Evolutionary conservation across 306 rosid species (phyloP).

Genomic region (Hippophae tibetana): DNA sequence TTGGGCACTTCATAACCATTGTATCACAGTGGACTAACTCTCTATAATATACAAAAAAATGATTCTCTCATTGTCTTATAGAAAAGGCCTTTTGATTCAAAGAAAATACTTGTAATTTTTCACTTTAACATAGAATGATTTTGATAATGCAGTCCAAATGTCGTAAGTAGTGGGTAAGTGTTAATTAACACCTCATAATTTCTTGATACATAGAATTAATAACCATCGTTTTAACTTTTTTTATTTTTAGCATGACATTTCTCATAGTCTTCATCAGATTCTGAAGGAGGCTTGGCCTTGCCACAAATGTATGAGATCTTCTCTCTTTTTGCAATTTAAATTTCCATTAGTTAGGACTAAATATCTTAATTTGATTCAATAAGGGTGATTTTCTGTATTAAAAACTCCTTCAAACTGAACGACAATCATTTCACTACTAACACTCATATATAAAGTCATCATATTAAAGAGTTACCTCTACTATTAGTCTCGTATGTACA

Average conservation of each 20-base stretch:
- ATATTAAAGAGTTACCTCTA: too few species aligned
- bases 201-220: slow-evolving; percentile 3
- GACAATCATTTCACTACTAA: too few species aligned
- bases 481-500: too few species aligned
- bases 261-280: neutral
- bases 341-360: too few species aligned
- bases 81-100: slow-evolving; percentile 8
- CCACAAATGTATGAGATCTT: too few species aligned
- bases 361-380: too few species aligned
- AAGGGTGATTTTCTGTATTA: too few species aligned
- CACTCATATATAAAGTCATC: too few species aligned
- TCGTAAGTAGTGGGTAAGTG: neutral
- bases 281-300: too few species aligned
- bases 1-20: too few species aligned
- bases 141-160: neutral
- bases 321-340: too few species aligned
- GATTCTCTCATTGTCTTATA: slow-evolving; percentile 1
- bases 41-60: slow-evolving; percentile 2
- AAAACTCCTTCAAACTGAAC: too few species aligned
- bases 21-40: neutral
- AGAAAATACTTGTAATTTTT: slow-evolving; percentile 9
- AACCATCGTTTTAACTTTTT: neutral
- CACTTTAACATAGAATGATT: slow-evolving; percentile 11
- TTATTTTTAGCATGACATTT: slow-evolving; percentile 12
- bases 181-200: slow-evolving; percentile 9